Base-by-base conservation (phyloP, 1,284 basidiomycete genomes). In the Apiotrichum veenhuisii region DNA sequence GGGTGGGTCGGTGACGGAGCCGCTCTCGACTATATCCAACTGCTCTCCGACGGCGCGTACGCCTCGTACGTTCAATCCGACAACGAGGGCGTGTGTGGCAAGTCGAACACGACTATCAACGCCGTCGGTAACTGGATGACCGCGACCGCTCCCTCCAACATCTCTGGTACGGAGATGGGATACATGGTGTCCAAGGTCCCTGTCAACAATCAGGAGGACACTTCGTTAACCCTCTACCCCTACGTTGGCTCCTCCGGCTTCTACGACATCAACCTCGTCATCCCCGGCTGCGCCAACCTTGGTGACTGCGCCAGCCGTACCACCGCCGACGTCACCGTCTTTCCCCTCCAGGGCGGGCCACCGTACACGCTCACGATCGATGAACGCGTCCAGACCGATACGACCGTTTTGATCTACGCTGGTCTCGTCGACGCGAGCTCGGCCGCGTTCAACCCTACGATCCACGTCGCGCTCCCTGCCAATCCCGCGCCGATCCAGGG, bases 221-320 rank as follows among this genome's bases (percentile, higher is more conserved):
- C 91, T 12, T 85, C 83, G 40, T 84, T 96, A 69, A 93, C 89
- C 0, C 97, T 91, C 85, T 83, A 85, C 74, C 91, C 94, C 0
- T 92, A 91, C 69, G 87, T 98, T 23, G 89, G 89, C 0, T 87
- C 89, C 20, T 83, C 89, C 2, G 96, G 92, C 38, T 79, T 84
- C 61, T 98, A 98, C 75, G 83, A 88, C 47, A 82, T 97, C 64
- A 88, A 86, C 75, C 73, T 98, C 54, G 82, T 89, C 57, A 83
- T 95, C 25, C 95, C 95, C 0, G 94, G 94, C 14, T 98, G 95
- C 77, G 78, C 79, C 3, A 78, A 85, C 55, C 83, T 91, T 66
- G 84, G 87, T 59, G 88, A 95, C 69, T 98, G 95, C 70, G 79
- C 75, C 22, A 76, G 81, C 25, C 85, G 96, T 17, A 96, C 93